A percentile compares a stretch with the other conserved stretches of the same genome.
phyloP scores from a whole-genome alignment of 306 rosid genomes.

The Prunus davidiana region DNA sequence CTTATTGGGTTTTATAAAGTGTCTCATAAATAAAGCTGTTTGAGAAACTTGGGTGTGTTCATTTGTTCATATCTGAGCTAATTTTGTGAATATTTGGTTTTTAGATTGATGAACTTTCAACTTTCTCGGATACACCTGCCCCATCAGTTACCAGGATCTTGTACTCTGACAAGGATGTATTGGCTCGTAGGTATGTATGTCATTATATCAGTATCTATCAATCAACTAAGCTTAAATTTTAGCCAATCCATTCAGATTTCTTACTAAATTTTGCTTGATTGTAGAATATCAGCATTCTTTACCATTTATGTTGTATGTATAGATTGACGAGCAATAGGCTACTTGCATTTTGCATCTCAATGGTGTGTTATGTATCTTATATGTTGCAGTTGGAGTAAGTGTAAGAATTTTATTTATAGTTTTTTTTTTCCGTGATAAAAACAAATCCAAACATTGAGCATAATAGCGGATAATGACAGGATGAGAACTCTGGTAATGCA shows the following conservation, averaged over 20 bases:
- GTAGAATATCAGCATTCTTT: neutral
- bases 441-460: neutral
- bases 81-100: constrained; percentile 1
- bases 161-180: constrained; percentile 77
- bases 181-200: constrained; percentile 63
- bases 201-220: neutral
- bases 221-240: neutral
- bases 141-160: constrained; percentile 93
- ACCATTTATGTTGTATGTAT: neutral
- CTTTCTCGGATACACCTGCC: constrained; percentile 76
- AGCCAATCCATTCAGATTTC: neutral
- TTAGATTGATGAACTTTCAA: constrained; percentile 84
- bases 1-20: neutral
- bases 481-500: neutral
- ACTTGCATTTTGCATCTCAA: neutral
- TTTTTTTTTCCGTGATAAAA: neutral
- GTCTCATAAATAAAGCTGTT: neutral
- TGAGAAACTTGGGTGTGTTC: neutral
- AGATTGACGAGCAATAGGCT: neutral
- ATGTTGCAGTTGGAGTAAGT: constrained; percentile 2
- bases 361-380: neutral
- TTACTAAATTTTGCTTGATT: neutral
- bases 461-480: neutral
- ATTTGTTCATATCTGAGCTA: constrained; percentile 8
- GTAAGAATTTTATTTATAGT: neutral